Evolutionary conservation across 2,329 filamentous ascomycete species (phyloP).

Genomic region (Aspergillus uvarum): DNA sequence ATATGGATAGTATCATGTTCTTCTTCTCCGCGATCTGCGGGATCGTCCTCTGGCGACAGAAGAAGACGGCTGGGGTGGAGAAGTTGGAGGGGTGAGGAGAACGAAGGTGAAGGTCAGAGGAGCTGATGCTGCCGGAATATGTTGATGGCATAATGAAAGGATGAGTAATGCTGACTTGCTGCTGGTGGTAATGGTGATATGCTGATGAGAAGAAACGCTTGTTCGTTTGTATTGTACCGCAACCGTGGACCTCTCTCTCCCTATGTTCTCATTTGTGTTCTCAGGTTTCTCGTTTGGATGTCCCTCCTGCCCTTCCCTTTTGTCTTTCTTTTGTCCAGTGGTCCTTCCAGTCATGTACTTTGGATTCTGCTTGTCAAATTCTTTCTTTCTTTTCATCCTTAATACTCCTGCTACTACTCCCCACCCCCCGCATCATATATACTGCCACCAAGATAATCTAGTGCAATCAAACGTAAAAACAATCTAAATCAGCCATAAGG

Average conservation of each 20-base stretch:
- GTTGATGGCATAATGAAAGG: too few relatives aligned
- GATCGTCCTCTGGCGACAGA: slow-evolving; percentile 62
- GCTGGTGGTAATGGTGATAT: too few relatives aligned
- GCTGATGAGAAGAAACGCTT: too few relatives aligned
- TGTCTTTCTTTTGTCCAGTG: not conserved
- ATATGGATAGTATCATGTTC: slow-evolving; percentile 58
- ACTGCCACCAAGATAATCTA: not conserved
- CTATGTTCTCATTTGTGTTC: not conserved
- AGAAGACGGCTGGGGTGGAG: slow-evolving; percentile 45
- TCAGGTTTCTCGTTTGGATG: not conserved
- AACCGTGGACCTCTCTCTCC: not conserved
- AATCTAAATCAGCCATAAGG: not conserved
- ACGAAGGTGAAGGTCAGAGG: too few relatives aligned
- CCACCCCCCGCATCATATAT: not conserved
- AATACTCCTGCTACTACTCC: not conserved
- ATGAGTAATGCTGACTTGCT: too few relatives aligned
- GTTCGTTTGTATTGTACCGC: not conserved
- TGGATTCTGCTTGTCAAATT: too few relatives aligned
- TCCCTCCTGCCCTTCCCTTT: not conserved
- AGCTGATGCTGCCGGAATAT: too few relatives aligned
- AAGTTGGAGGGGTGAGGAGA: slow-evolving; percentile 15
- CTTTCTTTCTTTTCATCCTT: too few relatives aligned
- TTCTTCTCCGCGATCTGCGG: slow-evolving; percentile 61
- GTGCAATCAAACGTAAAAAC: not conserved
- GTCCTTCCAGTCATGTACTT: too few relatives aligned